Percentiles rank a stretch among this genome's conserved stretches.
Evolutionary conservation across 495 filamentous ascomycete species (phyloP).

Genomic region (Barbatosphaeria neglecta): DNA sequence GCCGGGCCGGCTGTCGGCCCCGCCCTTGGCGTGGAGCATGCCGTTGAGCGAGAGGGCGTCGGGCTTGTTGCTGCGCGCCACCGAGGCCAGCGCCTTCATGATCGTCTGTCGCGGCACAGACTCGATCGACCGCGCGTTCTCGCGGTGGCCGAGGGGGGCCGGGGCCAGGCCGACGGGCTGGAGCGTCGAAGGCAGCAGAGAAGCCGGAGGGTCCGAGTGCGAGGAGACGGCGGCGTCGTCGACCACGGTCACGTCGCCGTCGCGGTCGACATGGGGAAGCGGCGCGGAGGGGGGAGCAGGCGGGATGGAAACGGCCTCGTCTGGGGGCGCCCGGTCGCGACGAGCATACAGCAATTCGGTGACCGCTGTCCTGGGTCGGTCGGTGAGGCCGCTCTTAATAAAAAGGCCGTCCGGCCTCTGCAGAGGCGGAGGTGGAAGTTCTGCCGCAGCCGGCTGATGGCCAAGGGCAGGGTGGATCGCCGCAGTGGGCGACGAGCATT

Average conservation of each 20-base stretch:
- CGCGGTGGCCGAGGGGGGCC: slow-evolving; percentile 31
- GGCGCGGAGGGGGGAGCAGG: neutral
- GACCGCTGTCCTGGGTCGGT: neutral
- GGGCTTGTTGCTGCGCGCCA: slow-evolving; percentile 48
- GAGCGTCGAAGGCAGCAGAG: neutral
- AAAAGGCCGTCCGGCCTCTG: slow-evolving; percentile 1
- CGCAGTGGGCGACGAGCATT: slow-evolving; percentile 24
- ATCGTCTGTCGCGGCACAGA: slow-evolving; percentile 74
- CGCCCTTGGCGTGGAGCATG: slow-evolving; percentile 33
- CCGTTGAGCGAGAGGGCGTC: slow-evolving; percentile 43
- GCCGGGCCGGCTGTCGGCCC: slow-evolving; percentile 33
- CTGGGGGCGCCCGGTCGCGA: too few relatives aligned
- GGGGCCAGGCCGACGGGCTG: neutral
- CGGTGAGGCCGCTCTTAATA: neutral
- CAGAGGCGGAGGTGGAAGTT: slow-evolving; percentile 7
- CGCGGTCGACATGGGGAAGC: neutral
- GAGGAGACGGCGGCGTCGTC: neutral
- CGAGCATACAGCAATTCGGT: too few relatives aligned
- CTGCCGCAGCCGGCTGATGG: slow-evolving; percentile 6
- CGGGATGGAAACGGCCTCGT: neutral
- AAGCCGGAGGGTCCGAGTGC: slow-evolving; percentile 3
- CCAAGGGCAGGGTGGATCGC: slow-evolving; percentile 28
- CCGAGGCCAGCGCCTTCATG: slow-evolving; percentile 75
- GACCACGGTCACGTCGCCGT: neutral
- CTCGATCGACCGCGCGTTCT: slow-evolving; percentile 55